Conservation (phyloP, 2,329 filamentous ascomycete genomes). For the Cordyceps fumosorosea region DNA sequence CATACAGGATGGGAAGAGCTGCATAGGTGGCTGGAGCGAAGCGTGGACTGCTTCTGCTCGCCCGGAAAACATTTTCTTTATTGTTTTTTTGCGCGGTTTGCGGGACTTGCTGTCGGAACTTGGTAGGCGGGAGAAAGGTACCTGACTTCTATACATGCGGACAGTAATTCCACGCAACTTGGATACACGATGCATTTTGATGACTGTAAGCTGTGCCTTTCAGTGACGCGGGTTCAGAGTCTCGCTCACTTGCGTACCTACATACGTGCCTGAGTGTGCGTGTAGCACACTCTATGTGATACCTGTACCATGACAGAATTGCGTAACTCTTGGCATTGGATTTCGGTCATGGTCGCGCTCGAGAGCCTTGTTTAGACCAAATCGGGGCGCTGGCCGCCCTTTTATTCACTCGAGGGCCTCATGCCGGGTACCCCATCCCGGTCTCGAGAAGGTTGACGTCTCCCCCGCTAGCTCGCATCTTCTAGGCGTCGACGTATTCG, state of each 20-base stretch:
- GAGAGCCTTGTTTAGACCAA: not conserved
- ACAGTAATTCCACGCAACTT: conserved; percentile 1
- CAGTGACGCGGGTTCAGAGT: not conserved
- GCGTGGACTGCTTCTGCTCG: conserved; percentile 7
- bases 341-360: not conserved
- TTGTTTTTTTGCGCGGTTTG: not conserved
- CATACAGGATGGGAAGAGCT: conserved; percentile 2
- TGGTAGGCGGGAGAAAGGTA: not conserved
- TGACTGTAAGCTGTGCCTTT: not conserved
- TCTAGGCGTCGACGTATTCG: not conserved
- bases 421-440: not conserved
- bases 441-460: not conserved
- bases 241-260: not conserved
- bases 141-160: not conserved
- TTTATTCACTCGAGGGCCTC: not conserved
- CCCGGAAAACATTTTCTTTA: not conserved
- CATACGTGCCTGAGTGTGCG: not conserved
- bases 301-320: not conserved
- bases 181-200: not conserved
- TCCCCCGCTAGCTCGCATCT: not conserved
- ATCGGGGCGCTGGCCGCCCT: not conserved
- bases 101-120: not conserved
- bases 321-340: not conserved
- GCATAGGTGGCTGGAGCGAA: conserved; percentile 4
- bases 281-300: not conserved